Evolutionary conservation across 495 filamentous ascomycete species (phyloP), one percentile per base, ranked within the genome.

Genomic region (Evansstolkia leycettana): DNA sequence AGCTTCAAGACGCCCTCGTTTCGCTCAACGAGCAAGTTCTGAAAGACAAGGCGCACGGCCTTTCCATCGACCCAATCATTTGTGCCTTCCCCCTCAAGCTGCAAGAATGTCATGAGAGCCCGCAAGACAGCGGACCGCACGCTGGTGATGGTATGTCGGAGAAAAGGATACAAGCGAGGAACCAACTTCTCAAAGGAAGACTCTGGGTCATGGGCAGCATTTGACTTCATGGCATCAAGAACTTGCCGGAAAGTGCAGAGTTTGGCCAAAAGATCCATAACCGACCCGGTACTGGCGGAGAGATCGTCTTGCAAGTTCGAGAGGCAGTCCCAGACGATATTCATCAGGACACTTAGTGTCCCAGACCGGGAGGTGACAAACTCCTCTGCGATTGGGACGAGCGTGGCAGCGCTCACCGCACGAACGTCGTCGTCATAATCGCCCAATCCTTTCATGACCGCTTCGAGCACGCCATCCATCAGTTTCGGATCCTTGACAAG

Each of bases 191-290:
- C 81, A 55, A 98, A 98, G 28, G 88, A 90, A 30, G 87, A 76
- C 43, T 86, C 80, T 2, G 79, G 67, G 46, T 96, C 82, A 41
- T 76, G 68, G 12, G 78, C 75, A 15, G 90, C 90, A 38, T 93
- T 94, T 25, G 65, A 57, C 56, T 88, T 92, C 90, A 98, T 98
- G 12, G 90, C 82, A 42, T 88, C 76, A 37, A 98, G 62, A 17
- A 96, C 90, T 58, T 93, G 73, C 2, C 82, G 82, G 64, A 94
- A 98, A 39, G 85, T 82, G 59, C 92, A 98, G 20, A 98, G 75
- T 47, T 85, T 96, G 16, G 90, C 92, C 15, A 98, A 67, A 17
- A 98, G 71, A 50, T 98, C 90, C 90, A 98, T 98, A 28, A 98
- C 89, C 34, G 81, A 89, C 18, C 90, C 90, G 15, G 90, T 98